Percentiles rank a stretch among this genome's conserved stretches.
Evolutionary conservation across 768 basidiomycete genomes (phyloP).

Genomic region (Hypholoma sublateritium): DNA sequence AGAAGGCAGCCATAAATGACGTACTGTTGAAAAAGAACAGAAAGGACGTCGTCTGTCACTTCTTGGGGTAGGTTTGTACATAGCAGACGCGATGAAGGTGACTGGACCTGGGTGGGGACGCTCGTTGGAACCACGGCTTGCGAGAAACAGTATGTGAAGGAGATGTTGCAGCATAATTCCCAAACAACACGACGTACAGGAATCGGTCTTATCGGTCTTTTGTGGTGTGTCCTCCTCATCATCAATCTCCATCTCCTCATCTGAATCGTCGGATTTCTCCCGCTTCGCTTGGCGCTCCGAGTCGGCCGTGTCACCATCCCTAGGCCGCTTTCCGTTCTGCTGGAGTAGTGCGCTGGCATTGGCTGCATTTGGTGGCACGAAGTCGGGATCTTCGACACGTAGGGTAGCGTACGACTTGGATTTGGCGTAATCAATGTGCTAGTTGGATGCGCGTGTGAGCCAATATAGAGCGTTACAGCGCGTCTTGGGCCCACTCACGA

Average conservation of each 20-base stretch:
- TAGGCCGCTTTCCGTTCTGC: slow-evolving; percentile 61
- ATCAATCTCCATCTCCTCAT: slow-evolving; percentile 92
- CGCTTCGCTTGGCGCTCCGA: slow-evolving; percentile 63
- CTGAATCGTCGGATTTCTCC: slow-evolving; percentile 60
- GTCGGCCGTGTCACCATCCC: slow-evolving; percentile 61
- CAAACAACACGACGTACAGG: slow-evolving; percentile 45
- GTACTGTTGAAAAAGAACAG: slow-evolving; percentile 89
- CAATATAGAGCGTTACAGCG: slow-evolving; percentile 3
- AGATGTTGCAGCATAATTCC: slow-evolving; percentile 23
- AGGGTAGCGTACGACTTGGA: slow-evolving; percentile 85
- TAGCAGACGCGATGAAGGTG: slow-evolving; percentile 60
- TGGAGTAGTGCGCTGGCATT: slow-evolving; percentile 51
- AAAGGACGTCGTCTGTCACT: slow-evolving; percentile 83
- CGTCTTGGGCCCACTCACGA: slow-evolving; percentile 54
- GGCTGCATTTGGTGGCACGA: slow-evolving; percentile 68
- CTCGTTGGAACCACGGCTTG: slow-evolving; percentile 34
- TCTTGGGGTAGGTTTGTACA: slow-evolving; percentile 91
- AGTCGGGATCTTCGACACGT: slow-evolving; percentile 76
- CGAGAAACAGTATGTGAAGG: slow-evolving; percentile 28
- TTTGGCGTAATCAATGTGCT: slow-evolving; percentile 93
- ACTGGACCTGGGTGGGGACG: slow-evolving; percentile 50
- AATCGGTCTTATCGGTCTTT: slow-evolving; percentile 34
- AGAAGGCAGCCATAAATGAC: slow-evolving; percentile 29
- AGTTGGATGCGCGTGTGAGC: slow-evolving; percentile 9
- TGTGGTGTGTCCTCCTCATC: slow-evolving; percentile 73